Percentiles rank a stretch among this genome's conserved stretches.
Evolutionary conservation across 2,329 filamentous ascomycete species (phyloP).

Genomic region (Verticillium nubilum): DNA sequence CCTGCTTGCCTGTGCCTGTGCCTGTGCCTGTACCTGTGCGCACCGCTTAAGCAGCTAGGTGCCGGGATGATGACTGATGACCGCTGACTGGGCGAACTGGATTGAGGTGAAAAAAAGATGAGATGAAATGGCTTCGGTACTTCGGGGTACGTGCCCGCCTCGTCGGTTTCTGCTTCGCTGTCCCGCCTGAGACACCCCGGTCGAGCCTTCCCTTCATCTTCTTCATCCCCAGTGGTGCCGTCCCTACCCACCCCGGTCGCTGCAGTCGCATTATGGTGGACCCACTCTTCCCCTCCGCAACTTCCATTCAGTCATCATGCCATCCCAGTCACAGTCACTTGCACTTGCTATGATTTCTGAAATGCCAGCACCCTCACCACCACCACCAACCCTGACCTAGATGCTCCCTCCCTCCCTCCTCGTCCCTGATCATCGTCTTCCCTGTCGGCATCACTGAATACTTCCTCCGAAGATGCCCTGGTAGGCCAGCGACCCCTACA

Average conservation of each 20-base stretch:
- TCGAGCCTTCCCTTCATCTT: background rate
- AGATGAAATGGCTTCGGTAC: background rate
- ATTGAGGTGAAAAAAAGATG: background rate
- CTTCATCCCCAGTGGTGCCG: background rate
- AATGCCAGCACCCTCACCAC: background rate
- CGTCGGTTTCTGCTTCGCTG: background rate
- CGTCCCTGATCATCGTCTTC: background rate
- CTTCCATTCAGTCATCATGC: background rate
- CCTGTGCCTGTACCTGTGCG: background rate
- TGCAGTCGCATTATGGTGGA: background rate
- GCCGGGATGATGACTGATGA: background rate
- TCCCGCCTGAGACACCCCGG: background rate
- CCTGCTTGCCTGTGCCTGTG: background rate
- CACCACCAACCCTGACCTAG: background rate
- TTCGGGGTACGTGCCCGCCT: conserved; percentile 1
- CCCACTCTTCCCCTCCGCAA: background rate
- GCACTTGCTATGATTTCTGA: background rate
- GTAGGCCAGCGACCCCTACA: background rate
- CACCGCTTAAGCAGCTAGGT: background rate
- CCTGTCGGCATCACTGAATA: background rate
- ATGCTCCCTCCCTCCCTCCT: background rate
- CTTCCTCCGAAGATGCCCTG: background rate
- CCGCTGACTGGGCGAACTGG: background rate
- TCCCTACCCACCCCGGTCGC: background rate
- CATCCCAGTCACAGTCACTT: background rate